phyloP scores from a whole-genome alignment of 139 green algal genomes.

The Tetraselmis chui region DNA sequence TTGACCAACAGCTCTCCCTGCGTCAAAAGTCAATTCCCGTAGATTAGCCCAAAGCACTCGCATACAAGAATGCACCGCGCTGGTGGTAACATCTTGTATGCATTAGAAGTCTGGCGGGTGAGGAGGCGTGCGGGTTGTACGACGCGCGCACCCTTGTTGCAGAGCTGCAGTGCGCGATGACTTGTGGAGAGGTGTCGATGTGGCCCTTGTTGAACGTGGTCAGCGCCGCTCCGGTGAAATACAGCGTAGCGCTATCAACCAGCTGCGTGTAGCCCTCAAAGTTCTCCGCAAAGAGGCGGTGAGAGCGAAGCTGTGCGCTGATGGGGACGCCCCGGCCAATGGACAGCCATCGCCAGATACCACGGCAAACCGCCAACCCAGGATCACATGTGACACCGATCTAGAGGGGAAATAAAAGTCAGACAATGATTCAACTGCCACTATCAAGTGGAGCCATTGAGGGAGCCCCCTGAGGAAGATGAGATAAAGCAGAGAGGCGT shows the following conservation, averaged over 20 bases:
- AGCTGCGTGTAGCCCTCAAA: conserved; percentile 26
- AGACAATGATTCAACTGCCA: too few species aligned
- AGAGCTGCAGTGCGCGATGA: conserved; percentile 29
- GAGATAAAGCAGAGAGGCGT: too few species aligned
- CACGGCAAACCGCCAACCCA: conserved; percentile 35
- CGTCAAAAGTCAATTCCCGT: too few species aligned
- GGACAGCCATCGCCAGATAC: conserved; percentile 37
- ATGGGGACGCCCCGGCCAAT: conserved; percentile 36
- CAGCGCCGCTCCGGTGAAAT: conserved; percentile 39
- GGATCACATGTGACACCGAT: conserved; percentile 42
- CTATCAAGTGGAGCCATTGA: too few species aligned
- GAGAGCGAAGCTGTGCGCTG: conserved; percentile 30
- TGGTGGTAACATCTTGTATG: too few species aligned
- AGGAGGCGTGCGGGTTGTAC: too few species aligned
- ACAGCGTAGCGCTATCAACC: conserved; percentile 41
- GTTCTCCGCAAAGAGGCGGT: conserved; percentile 27
- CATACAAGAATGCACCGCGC: too few species aligned
- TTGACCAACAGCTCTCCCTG: neutral
- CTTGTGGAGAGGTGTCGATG: conserved; percentile 5
- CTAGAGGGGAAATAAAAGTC: too few species aligned
- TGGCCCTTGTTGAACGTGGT: conserved; percentile 31
- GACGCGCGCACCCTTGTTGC: conserved; percentile 15
- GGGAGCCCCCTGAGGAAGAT: too few species aligned
- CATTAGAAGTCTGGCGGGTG: too few species aligned
- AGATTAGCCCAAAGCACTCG: too few species aligned